phyloP scores from a whole-genome alignment of 768 basidiomycete species.

The Cantharellus cinnabarinus region DNA sequence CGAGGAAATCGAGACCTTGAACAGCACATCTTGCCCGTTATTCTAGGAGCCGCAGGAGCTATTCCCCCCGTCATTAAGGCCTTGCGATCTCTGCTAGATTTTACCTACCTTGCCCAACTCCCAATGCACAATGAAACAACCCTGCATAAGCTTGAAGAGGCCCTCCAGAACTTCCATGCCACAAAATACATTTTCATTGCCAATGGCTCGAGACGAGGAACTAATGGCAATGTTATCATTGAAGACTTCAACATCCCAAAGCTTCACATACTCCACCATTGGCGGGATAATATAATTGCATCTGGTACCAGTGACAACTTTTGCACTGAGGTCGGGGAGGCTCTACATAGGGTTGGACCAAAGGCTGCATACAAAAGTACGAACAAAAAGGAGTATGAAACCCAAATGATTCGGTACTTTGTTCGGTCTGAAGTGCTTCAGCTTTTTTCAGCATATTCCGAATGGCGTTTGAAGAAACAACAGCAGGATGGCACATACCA shows the following conservation, averaged over 20 bases:
- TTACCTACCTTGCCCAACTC: neutral
- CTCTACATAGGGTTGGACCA: constrained; percentile 14
- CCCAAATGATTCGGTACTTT: neutral
- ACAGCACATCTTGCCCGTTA: neutral
- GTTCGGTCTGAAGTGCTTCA: neutral
- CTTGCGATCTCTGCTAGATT: neutral
- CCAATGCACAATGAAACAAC: neutral
- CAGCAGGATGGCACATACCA: no score
- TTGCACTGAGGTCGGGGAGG: constrained; percentile 23
- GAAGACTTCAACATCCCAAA: constrained; percentile 26
- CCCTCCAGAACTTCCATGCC: neutral
- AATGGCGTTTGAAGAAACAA: no score
- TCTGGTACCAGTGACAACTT: constrained; percentile 22
- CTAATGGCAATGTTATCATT: neutral
- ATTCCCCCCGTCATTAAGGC: neutral
- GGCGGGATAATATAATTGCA: constrained; percentile 14
- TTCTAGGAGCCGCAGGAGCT: neutral
- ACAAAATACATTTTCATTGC: neutral
- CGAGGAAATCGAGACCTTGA: neutral
- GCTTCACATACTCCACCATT: constrained; percentile 21
- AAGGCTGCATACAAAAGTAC: neutral
- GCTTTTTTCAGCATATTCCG: neutral
- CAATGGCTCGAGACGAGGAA: neutral
- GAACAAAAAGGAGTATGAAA: neutral
- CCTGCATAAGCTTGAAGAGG: neutral